Percentiles rank a stretch among this genome's conserved stretches.
These are phyloP conservation scores for Nepenthes gracilis DNA, from an alignment of 148 eudicot species.

Conservation along the genomic window DNA sequence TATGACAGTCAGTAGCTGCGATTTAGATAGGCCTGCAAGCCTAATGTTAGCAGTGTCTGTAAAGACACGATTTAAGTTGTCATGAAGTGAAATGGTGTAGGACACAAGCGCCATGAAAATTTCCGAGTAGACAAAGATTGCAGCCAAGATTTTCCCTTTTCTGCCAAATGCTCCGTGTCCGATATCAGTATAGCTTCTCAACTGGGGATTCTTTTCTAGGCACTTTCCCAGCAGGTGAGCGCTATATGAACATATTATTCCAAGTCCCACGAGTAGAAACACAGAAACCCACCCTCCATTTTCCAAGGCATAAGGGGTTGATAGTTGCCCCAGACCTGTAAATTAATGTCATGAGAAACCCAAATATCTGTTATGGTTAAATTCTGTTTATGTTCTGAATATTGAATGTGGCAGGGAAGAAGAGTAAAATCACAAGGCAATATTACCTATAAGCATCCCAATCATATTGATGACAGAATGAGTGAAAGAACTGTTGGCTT, in stretches of 20 bases:
- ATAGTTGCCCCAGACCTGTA: conserved; percentile 70
- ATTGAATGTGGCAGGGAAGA: neutral
- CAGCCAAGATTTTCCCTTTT: conserved; percentile 39
- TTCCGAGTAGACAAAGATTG: conserved; percentile 49
- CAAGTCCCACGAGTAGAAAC: conserved; percentile 50
- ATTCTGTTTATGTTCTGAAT: neutral
- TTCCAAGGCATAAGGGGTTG: conserved; percentile 62
- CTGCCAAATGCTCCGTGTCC: conserved; percentile 55
- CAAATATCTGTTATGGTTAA: conserved; percentile 1
- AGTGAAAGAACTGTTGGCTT: conserved; percentile 42
- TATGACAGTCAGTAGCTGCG: conserved; percentile 45
- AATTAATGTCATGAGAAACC: neutral
- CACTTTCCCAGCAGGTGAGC: conserved; percentile 78
- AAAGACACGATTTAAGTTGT: conserved; percentile 27
- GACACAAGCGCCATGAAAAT: conserved; percentile 79
- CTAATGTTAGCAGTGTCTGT: conserved; percentile 15
- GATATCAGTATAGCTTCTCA: conserved; percentile 56
- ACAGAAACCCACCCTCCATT: conserved; percentile 65
- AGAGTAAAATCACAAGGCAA: neutral
- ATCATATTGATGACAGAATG: conserved; percentile 73
- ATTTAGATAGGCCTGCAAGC: conserved; percentile 20
- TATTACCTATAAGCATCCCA: conserved; percentile 77
- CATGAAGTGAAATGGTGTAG: conserved; percentile 79
- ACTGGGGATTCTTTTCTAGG: conserved; percentile 32
- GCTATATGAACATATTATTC: conserved; percentile 39